phyloP scores from a whole-genome alignment of 2,329 filamentous ascomycete genomes.

The Paraphoma sp. region DNA sequence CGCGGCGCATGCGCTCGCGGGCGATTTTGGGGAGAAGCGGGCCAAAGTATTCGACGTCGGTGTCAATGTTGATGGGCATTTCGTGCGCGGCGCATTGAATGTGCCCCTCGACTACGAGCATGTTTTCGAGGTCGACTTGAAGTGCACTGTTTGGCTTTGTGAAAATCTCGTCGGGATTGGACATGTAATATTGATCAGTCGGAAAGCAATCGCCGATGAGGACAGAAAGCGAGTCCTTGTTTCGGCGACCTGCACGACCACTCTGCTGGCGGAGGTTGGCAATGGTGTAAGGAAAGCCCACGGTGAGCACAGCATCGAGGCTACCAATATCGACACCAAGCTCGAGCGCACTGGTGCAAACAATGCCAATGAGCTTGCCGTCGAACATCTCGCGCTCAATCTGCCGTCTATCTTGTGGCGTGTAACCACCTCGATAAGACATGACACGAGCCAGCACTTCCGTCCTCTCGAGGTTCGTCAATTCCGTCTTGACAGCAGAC shows the following conservation, averaged over 20 bases:
- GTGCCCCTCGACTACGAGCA: slow-evolving; percentile 91
- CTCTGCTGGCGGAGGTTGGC: slow-evolving; percentile 94
- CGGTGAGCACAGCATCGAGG: slow-evolving; percentile 89
- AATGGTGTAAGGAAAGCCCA: slow-evolving; percentile 95
- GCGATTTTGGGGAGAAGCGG: slow-evolving; percentile 74
- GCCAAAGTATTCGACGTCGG: slow-evolving; percentile 82
- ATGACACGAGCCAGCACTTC: slow-evolving; percentile 84
- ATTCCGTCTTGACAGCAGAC: slow-evolving; percentile 77
- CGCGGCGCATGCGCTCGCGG: slow-evolving; percentile 73
- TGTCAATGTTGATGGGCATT: slow-evolving; percentile 83
- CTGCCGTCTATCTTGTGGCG: slow-evolving; percentile 81
- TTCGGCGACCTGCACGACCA: slow-evolving; percentile 87
- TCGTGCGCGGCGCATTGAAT: slow-evolving; percentile 95
- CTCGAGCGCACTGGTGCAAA: slow-evolving; percentile 92
- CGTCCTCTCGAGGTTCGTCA: slow-evolving; percentile 72
- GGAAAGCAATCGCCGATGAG: slow-evolving; percentile 88
- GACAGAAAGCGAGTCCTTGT: slow-evolving; percentile 91
- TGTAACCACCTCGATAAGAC: slow-evolving; percentile 96
- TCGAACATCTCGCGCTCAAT: slow-evolving; percentile 98
- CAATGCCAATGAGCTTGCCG: slow-evolving; percentile 88
- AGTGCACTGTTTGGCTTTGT: slow-evolving; percentile 88
- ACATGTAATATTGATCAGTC: slow-evolving; percentile 96
- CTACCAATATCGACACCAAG: slow-evolving; percentile 94
- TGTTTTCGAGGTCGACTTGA: slow-evolving; percentile 89
- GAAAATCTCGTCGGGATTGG: slow-evolving; percentile 92